Percentiles rank a stretch among this genome's conserved stretches.
These are phyloP conservation scores for Cystobasidium ongulense DNA, from an alignment of 768 basidiomycete genomes.

Conservation along the genomic window DNA sequence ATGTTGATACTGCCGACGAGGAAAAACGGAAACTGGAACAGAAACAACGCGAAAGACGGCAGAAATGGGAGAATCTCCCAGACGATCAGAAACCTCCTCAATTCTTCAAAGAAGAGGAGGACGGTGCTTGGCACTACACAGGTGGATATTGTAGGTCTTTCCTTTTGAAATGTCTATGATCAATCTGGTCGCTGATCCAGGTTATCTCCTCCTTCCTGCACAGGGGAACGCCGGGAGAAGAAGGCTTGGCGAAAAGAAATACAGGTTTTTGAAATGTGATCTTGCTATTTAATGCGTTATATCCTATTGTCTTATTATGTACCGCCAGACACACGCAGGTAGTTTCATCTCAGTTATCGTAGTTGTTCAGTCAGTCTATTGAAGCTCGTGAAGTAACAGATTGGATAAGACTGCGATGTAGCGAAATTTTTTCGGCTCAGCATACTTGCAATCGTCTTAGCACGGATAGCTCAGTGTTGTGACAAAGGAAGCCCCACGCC, in stretches of 20 bases:
- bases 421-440: too few species aligned
- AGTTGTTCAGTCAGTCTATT: too few species aligned
- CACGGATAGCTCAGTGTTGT: too few species aligned
- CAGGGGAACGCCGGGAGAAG: conserved; percentile 27
- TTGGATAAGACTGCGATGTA: too few species aligned
- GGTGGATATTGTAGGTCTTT: conserved; percentile 18
- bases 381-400: too few species aligned
- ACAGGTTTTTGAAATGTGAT: conserved; percentile 28
- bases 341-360: too few species aligned
- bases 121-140: conserved; percentile 15
- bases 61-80: conserved; percentile 7
- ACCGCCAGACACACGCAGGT: too few species aligned
- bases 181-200: not conserved
- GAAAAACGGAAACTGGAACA: conserved; percentile 76
- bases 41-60: conserved; percentile 50
- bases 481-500: too few species aligned
- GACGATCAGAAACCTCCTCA: conserved; percentile 11
- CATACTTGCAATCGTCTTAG: too few species aligned
- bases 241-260: conserved; percentile 16
- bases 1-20: conserved; percentile 70
- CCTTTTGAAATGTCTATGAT: too few species aligned
- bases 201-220: not conserved
- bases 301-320: too few species aligned
- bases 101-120: conserved; percentile 23
- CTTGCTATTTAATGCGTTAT: not conserved